These are phyloP conservation scores for Camelina laxa DNA, from an alignment of 345 rosid genomes.

Conservation along the genomic window DNA sequence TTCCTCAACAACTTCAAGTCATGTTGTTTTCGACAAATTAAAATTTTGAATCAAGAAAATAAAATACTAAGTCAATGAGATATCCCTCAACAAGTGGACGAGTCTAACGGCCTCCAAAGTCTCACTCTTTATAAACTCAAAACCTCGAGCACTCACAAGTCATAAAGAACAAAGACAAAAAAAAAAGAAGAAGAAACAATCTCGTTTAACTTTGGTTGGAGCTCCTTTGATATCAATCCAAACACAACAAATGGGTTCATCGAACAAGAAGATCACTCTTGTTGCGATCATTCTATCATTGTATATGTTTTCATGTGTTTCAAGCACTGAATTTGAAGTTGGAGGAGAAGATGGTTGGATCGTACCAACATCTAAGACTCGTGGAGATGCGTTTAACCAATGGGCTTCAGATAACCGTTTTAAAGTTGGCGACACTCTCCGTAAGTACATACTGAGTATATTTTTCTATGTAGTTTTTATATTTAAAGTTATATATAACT, in stretches of 20 bases:
- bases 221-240: constrained; percentile 38
- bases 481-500: not conserved
- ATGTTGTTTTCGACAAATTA: constrained; percentile 18
- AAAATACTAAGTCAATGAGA: constrained; percentile 35
- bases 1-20: constrained; percentile 39
- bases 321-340: constrained; percentile 56
- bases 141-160: not conserved
- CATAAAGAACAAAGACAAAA: not conserved
- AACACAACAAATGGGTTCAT: constrained; percentile 38
- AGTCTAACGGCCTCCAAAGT: constrained; percentile 29
- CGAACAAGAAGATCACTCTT: constrained; percentile 10
- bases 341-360: constrained; percentile 75
- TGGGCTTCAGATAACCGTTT: constrained; percentile 88
- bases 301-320: constrained; percentile 35
- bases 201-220: constrained; percentile 1
- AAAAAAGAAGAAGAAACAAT: not conserved
- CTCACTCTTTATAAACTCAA: constrained; percentile 44
- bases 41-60: constrained; percentile 6
- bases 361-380: constrained; percentile 56
- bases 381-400: constrained; percentile 56
- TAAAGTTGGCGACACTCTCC: constrained; percentile 61
- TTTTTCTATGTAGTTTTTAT: not conserved
- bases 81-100: constrained; percentile 42
- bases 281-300: constrained; percentile 19
- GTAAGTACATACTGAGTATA: constrained; percentile 46